Evolutionary conservation across 495 filamentous ascomycete species (phyloP).

Genomic region (Tuber umbilicatum): DNA sequence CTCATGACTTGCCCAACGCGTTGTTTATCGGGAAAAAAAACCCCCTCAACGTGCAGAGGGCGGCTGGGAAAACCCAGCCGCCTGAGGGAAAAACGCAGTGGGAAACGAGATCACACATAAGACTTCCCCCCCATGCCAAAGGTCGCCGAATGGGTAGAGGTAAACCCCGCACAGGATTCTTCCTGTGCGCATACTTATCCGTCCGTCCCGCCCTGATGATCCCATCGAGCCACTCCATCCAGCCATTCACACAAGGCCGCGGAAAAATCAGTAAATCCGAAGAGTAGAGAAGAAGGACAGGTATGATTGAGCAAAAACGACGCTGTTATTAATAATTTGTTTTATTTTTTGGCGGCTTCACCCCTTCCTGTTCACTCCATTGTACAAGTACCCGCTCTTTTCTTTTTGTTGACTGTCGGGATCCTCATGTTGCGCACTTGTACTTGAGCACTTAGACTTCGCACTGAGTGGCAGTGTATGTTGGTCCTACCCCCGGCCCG

Average conservation of each 20-base stretch:
- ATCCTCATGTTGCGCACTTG: too few species aligned
- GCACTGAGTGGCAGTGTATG: too few species aligned
- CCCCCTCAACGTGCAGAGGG: background rate
- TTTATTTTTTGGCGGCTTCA: background rate
- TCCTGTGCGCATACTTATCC: background rate
- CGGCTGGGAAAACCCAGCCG: background rate
- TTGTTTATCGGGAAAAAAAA: background rate
- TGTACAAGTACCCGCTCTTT: too few species aligned
- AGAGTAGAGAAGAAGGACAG: background rate
- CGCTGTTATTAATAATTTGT: background rate
- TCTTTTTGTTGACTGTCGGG: background rate
- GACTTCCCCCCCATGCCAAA: background rate
- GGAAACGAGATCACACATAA: background rate
- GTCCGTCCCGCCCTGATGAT: background rate
- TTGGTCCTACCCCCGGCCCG: too few species aligned
- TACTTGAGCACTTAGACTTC: too few species aligned
- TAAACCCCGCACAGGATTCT: background rate
- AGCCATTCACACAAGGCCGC: background rate
- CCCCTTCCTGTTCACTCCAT: too few species aligned
- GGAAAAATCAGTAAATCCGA: background rate
- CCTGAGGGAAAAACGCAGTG: background rate
- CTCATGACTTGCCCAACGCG: background rate
- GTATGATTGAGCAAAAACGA: background rate
- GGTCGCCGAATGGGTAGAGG: background rate
- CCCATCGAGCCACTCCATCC: background rate